Conservation (phyloP, 345 rosid genomes). For the Orychophragmus violaceus region DNA sequence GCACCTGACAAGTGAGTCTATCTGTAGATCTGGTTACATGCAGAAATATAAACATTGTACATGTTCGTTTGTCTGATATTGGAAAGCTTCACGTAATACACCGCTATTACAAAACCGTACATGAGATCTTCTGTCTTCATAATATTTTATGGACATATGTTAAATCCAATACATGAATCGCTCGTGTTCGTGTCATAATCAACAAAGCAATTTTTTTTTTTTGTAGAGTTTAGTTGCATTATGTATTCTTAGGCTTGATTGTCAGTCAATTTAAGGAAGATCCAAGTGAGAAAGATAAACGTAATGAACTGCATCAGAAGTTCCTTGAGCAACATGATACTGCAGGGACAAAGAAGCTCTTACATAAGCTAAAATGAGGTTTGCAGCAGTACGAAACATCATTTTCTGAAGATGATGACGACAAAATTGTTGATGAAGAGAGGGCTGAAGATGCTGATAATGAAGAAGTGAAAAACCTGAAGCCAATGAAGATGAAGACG, state of each 20-base stretch:
- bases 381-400: conserved; percentile 37
- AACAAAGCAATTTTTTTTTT: conserved; percentile 17
- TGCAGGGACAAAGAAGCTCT: conserved; percentile 71
- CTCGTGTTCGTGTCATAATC: background rate
- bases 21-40: background rate
- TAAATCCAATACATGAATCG: background rate
- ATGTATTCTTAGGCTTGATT: conserved; percentile 32
- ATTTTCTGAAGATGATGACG: conserved; percentile 44
- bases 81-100: background rate
- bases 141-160: background rate
- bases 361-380: conserved; percentile 63
- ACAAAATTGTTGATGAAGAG: conserved; percentile 35
- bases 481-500: conserved; percentile 36
- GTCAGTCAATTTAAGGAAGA: conserved; percentile 67
- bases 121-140: background rate
- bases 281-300: conserved; percentile 60
- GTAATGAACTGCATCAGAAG: conserved; percentile 83
- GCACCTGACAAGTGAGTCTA: conserved; percentile 39
- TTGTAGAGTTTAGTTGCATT: background rate
- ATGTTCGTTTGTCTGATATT: background rate
- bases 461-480: conserved; percentile 37
- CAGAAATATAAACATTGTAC: background rate
- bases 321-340: conserved; percentile 92
- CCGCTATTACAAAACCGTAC: no score
- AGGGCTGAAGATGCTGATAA: conserved; percentile 41